These are phyloP conservation scores for Acorus gramineus DNA, from an alignment of 106 monocot genomes.

Conservation along the genomic window DNA sequence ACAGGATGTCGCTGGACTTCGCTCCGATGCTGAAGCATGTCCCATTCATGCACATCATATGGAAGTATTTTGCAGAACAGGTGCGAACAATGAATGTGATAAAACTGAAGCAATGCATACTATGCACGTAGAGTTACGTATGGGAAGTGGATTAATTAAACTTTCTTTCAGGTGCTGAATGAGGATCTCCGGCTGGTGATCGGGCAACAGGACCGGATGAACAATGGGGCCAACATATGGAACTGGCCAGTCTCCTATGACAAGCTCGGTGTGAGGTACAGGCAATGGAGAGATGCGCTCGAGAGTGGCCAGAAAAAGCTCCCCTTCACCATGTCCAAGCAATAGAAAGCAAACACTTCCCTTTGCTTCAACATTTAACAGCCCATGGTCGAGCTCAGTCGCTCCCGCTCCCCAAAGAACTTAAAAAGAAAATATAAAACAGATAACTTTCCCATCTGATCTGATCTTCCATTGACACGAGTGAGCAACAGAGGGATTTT, in stretches of 20 bases:
- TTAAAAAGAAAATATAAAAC: too few species aligned
- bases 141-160: too few species aligned
- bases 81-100: constrained; percentile 8
- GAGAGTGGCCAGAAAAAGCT: constrained; percentile 47
- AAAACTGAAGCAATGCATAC: too few species aligned
- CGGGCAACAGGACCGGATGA: constrained; percentile 94
- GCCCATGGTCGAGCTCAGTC: too few species aligned
- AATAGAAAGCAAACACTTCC: too few species aligned
- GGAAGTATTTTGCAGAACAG: constrained; percentile 91
- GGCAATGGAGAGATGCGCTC: constrained; percentile 80
- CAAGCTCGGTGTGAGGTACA: constrained; percentile 78
- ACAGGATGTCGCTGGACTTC: constrained; percentile 95
- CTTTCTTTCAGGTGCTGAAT: constrained; percentile 59
- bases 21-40: constrained; percentile 76
- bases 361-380: too few species aligned
- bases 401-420: too few species aligned
- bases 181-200: constrained; percentile 84
- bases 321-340: constrained; percentile 36
- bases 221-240: constrained; percentile 87
- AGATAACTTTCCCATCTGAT: too few species aligned
- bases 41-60: constrained; percentile 76
- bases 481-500: too few species aligned
- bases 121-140: too few species aligned
- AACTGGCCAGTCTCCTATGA: constrained; percentile 87
- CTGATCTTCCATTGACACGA: too few species aligned